These are phyloP conservation scores for Fomitopsis serialis DNA, from an alignment of 768 basidiomycete species.

Conservation along the genomic window DNA sequence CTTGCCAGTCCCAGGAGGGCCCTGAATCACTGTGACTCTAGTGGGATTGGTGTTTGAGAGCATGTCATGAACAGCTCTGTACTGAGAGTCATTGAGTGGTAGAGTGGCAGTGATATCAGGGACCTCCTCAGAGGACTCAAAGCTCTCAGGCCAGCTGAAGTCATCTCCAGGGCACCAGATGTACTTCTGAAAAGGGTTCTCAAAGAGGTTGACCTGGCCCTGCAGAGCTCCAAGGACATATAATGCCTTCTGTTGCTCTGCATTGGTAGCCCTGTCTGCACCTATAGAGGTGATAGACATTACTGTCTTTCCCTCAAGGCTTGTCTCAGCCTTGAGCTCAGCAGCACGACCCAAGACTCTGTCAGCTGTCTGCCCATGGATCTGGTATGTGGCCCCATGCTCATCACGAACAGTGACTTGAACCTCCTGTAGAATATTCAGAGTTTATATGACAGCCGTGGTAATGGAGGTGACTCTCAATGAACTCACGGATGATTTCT, in stretches of 20 bases:
- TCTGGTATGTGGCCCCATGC: constrained; percentile 18
- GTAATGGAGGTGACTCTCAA: too few species aligned
- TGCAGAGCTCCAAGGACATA: constrained; percentile 32
- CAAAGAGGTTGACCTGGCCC: constrained; percentile 20
- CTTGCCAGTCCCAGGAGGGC: constrained; percentile 30
- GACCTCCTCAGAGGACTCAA: constrained; percentile 17
- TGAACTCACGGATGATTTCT: constrained; percentile 9
- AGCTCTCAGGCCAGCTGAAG: constrained; percentile 32
- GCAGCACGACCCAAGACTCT: constrained; percentile 17
- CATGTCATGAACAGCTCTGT: constrained; percentile 31
- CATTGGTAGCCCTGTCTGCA: constrained; percentile 49
- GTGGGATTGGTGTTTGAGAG: constrained; percentile 27
- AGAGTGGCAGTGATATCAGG: constrained; percentile 17
- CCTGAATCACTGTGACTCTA: constrained; percentile 30
- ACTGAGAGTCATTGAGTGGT: constrained; percentile 37
- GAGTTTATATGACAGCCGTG: too few species aligned
- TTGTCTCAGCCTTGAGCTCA: constrained; percentile 16
- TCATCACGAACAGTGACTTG: constrained; percentile 18
- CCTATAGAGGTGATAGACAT: constrained; percentile 44
- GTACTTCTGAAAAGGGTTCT: constrained; percentile 33
- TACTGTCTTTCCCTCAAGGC: constrained; percentile 26
- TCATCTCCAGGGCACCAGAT: constrained; percentile 28
- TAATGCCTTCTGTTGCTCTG: constrained; percentile 40
- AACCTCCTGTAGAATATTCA: background rate
- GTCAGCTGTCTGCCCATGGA: constrained; percentile 16